phyloP scores from a whole-genome alignment of 108 stramenopile genomes.

The Discostella pseudostelligera region DNA sequence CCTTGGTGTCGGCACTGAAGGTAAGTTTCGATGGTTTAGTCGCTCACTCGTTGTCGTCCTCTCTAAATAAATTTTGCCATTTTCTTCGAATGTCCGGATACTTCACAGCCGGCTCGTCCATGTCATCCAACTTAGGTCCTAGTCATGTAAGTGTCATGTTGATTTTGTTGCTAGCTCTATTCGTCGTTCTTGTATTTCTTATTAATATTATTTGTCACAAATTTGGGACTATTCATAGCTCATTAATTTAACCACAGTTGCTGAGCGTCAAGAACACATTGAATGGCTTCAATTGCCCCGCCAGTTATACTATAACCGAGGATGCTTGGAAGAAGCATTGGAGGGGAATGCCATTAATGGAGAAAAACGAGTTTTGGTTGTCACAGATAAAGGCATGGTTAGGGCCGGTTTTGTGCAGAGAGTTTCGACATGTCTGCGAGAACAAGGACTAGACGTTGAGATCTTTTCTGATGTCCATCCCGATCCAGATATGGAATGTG shows the following conservation, averaged over 20 bases:
- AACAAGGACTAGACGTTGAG: conserved; percentile 19
- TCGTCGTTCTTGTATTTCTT: not conserved
- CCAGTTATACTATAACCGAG: conserved; percentile 31
- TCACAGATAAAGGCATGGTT: conserved; percentile 26
- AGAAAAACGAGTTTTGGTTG: conserved; percentile 21
- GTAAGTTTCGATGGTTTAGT: not conserved
- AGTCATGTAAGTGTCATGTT: not conserved
- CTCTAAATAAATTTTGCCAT: no score
- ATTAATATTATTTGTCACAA: no score
- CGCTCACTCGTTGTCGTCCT: no score
- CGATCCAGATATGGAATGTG: conserved; percentile 26
- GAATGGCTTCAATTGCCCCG: conserved; percentile 35
- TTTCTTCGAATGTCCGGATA: no score
- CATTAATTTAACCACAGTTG: conserved; percentile 39
- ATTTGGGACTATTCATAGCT: not conserved
- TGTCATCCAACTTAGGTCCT: conserved; percentile 2
- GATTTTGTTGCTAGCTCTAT: not conserved
- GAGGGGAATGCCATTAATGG: conserved; percentile 13
- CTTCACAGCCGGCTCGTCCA: conserved; percentile 9
- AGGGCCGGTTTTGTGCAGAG: not conserved
- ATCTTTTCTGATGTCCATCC: conserved; percentile 25
- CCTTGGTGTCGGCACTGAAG: conserved; percentile 31
- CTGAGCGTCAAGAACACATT: conserved; percentile 37
- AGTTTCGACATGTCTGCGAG: conserved; percentile 17
- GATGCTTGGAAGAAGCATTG: conserved; percentile 28